Percentiles rank a stretch among this genome's conserved stretches.
phyloP scores from a whole-genome alignment of 163 green algal genomes.

The Trebouxiophyceae sp. region DNA sequence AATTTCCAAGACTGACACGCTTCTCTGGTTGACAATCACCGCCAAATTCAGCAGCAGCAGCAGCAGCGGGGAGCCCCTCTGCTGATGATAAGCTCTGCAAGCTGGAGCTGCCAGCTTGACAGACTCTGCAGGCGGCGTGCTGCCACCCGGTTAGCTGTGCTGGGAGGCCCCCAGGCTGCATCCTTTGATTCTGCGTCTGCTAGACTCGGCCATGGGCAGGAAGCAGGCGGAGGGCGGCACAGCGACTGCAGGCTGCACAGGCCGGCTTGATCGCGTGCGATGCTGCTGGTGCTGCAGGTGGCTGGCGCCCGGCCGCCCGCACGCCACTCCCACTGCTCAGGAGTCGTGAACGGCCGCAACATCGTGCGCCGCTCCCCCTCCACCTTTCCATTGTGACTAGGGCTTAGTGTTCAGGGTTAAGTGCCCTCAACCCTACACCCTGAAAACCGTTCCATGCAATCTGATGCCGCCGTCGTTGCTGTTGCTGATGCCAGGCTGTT shows the following conservation, averaged over 20 bases:
- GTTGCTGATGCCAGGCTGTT: no score
- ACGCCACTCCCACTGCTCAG: slow-evolving; percentile 48
- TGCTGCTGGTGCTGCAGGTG: slow-evolving; percentile 18
- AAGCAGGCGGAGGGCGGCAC: no score
- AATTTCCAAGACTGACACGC: no score
- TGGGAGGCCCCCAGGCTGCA: not conserved
- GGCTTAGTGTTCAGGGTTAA: not conserved
- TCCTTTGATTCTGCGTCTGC: not conserved
- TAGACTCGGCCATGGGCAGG: not conserved
- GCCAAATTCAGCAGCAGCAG: not conserved
- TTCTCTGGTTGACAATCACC: not conserved
- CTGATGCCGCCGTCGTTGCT: no score
- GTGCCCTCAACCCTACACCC: no score
- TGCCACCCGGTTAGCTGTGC: no score
- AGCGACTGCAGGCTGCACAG: no score
- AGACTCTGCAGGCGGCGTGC: no score
- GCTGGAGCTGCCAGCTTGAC: no score
- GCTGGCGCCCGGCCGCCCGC: slow-evolving; percentile 29
- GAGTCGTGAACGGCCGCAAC: slow-evolving; percentile 29
- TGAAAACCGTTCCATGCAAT: no score
- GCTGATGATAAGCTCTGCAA: no score
- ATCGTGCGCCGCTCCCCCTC: not conserved
- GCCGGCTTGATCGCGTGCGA: no score
- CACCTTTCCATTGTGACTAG: not conserved
- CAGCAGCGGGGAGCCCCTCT: not conserved